Base-by-base conservation (phyloP, 257 asterid genomes). In the Lycium barbarum region DNA sequence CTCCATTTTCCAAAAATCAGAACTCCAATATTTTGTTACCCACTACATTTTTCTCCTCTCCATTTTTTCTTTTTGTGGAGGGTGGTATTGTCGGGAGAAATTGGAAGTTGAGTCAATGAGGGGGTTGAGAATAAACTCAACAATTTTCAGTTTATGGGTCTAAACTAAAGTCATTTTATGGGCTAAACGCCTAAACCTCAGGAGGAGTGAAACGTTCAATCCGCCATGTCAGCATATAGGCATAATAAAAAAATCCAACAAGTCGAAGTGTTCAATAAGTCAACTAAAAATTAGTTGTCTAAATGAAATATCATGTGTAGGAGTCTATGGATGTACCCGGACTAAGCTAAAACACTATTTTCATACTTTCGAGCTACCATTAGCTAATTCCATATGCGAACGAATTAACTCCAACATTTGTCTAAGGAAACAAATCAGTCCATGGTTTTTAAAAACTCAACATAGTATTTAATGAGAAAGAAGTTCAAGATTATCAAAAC, bases 221-320 rank as follows among this genome's bases (percentile, higher is more conserved):
- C 12, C 61, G 10, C 61, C 81, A 74, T 74, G 81, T 43, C 43
- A 73, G 0, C 43, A 73, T 26, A 20, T 47, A 1, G 43, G 49
- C 17, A 18, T 45, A 10, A 71, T 18, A 72, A 2, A 72, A 72
- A n/a, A 72, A 72, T 2, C 18, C 3, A 1, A 72, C 11, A 43
- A 53, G 38, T 72, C 38, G 10, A 73, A 72, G 38, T 45, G n/a
- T 47, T 73, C 40, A 73, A 6, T 72, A n/a, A 2, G 80, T 72
- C 7, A 74, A 51, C 55, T 49, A 47, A 74, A 74, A 20, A 49
- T 74, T 73, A 73, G 61, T 73, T 20, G 12, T 73, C 80, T 2
- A 10, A 45, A 73, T 20, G 59, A 73, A 73, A 47, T 45, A n/a
- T 73, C 58, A 12, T 45, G 80, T 45, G 12, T 14, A 20, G 59